Conservation (phyloP, 148 eudicot genomes). For the Polygonum maritimum region DNA sequence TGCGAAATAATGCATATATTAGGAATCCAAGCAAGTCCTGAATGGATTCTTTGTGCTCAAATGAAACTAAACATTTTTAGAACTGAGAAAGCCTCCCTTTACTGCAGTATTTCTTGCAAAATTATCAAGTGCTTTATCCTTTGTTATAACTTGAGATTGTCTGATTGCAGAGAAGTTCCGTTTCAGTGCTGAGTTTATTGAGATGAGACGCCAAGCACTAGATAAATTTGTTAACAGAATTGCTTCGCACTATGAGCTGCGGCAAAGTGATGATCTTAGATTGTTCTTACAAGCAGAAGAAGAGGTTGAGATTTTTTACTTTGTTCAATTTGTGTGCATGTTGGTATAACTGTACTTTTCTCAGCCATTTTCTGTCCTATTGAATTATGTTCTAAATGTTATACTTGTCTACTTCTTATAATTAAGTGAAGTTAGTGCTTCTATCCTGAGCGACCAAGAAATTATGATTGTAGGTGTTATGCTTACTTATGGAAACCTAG, state of each 20-base stretch:
- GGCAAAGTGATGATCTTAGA: slow-evolving; percentile 81
- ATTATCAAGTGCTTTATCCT: neutral
- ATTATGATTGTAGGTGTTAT: neutral
- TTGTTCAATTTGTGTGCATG: neutral
- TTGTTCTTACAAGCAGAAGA: slow-evolving; percentile 88
- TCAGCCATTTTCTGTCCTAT: neutral
- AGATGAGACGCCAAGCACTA: slow-evolving; percentile 91
- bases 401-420: neutral
- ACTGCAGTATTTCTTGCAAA: neutral
- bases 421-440: neutral
- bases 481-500: neutral
- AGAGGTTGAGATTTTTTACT: slow-evolving; percentile 36
- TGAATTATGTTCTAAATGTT: neutral
- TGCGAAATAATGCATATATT: no score
- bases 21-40: no score
- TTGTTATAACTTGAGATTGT: neutral
- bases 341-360: neutral
- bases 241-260: slow-evolving; percentile 81
- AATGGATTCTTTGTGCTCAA: neutral
- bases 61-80: neutral
- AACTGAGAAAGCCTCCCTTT: neutral
- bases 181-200: slow-evolving; percentile 95
- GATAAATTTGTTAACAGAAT: slow-evolving; percentile 84
- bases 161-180: slow-evolving; percentile 71
- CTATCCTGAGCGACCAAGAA: neutral